Percentiles rank a stretch among this genome's conserved stretches.
phyloP scores from a whole-genome alignment of 2,329 filamentous ascomycete species.

The Septoria linicola region DNA sequence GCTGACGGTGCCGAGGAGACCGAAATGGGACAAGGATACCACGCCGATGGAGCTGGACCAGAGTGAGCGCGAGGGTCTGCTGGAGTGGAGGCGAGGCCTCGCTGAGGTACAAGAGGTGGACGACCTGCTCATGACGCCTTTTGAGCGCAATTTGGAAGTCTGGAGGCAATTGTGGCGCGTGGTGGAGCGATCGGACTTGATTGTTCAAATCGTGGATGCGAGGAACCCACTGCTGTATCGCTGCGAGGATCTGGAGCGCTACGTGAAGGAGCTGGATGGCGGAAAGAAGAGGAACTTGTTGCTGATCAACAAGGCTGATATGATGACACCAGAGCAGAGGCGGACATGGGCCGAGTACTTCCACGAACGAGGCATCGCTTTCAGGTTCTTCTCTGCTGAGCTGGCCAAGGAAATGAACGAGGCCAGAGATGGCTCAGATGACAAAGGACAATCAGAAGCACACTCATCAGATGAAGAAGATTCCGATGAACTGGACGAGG shows the following conservation, averaged over 20 bases:
- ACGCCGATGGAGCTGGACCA: slow-evolving; percentile 78
- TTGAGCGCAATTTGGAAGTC: slow-evolving; percentile 94
- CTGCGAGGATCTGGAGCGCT: slow-evolving; percentile 86
- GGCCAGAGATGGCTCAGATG: slow-evolving; percentile 66
- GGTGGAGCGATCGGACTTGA: slow-evolving; percentile 90
- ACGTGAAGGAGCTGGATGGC: slow-evolving; percentile 87
- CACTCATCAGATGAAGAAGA: slow-evolving; percentile 30
- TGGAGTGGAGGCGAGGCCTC: slow-evolving; percentile 85
- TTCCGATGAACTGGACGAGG: slow-evolving; percentile 31
- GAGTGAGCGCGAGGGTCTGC: slow-evolving; percentile 73
- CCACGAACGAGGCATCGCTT: slow-evolving; percentile 74
- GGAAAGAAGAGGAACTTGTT: slow-evolving; percentile 76
- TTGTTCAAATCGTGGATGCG: slow-evolving; percentile 98
- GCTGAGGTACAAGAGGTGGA: slow-evolving; percentile 92
- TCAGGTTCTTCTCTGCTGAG: slow-evolving; percentile 93
- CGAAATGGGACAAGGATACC: slow-evolving; percentile 82
- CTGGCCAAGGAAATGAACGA: slow-evolving; percentile 89
- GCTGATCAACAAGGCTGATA: slow-evolving; percentile 97
- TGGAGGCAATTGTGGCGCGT: slow-evolving; percentile 98
- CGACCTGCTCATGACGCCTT: slow-evolving; percentile 94
- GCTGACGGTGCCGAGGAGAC: slow-evolving; percentile 85
- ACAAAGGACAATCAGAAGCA: slow-evolving; percentile 52
- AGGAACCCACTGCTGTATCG: slow-evolving; percentile 91
- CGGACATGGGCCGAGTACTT: slow-evolving; percentile 85
- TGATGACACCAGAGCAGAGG: slow-evolving; percentile 89